Evolutionary conservation across 177 flowering plant genomes (phyloP).

Genomic region (Vitis hybrid): DNA sequence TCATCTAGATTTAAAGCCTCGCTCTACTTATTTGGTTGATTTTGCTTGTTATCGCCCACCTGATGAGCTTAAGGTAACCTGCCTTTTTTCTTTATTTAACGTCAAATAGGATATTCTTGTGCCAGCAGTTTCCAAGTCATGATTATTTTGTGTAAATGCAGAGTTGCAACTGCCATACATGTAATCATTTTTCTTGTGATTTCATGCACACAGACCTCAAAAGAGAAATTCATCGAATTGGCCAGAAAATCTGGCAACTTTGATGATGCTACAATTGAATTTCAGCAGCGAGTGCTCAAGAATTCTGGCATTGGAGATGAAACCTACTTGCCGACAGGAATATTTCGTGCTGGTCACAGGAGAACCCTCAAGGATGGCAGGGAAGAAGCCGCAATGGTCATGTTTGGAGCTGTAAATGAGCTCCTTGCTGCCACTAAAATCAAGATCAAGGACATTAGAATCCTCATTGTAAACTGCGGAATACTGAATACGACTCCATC

Average conservation of each 20-base stretch:
- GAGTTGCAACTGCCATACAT: too few species aligned
- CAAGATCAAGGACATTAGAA: slow-evolving; percentile 41
- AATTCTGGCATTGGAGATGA: slow-evolving; percentile 73
- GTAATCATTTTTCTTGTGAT: not conserved
- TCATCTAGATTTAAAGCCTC: slow-evolving; percentile 36
- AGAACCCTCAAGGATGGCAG: slow-evolving; percentile 51
- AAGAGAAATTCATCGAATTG: slow-evolving; percentile 50
- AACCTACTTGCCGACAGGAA: slow-evolving; percentile 53
- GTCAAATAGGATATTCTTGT: too few species aligned
- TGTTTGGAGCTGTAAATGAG: slow-evolving; percentile 62
- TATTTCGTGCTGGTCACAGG: slow-evolving; percentile 39
- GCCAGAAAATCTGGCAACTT: slow-evolving; percentile 62
- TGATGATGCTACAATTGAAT: slow-evolving; percentile 40
- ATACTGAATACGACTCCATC: slow-evolving; percentile 68
- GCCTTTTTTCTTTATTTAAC: not conserved
- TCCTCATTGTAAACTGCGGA: slow-evolving; percentile 72
- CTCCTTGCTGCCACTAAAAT: slow-evolving; percentile 48
- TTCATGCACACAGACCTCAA: slow-evolving; percentile 42
- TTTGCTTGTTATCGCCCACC: slow-evolving; percentile 76
- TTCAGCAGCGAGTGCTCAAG: slow-evolving; percentile 44
- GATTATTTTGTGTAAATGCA: too few species aligned
- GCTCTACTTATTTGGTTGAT: slow-evolving; percentile 58
- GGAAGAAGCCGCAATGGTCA: slow-evolving; percentile 62
- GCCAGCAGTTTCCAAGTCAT: too few species aligned
- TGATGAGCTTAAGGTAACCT: slow-evolving; percentile 58